Base-by-base conservation (phyloP, 768 basidiomycete species). In the Suillus cothurnatus region DNA sequence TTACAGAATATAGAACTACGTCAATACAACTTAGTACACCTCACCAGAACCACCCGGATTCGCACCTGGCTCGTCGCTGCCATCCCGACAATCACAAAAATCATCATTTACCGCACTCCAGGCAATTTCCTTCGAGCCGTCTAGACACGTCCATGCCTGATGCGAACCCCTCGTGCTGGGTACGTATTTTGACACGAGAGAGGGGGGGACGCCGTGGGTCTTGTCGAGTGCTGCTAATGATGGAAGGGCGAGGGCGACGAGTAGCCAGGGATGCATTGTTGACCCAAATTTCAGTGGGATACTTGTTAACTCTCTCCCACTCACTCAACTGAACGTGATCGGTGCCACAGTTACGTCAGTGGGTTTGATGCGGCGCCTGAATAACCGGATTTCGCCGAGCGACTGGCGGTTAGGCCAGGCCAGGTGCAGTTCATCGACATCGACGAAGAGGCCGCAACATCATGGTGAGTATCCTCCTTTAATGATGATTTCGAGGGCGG, bases 21-120 rank as follows among this genome's bases (percentile, higher is more conserved):
- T 64, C 21, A 67, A 61, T 67, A 62, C 64, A 47, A 38, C 69
- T 62, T 57, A 38, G 21, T 45, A 9, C 38, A 52, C 47, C n/a
- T 58, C 26, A 23, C 21, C 19, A 32, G 14, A 21, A 57, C 32
- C 17, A 71, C 71, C 49, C 62, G 28, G 26, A 59, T 28, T 59
- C 77, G 21, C 50, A 90, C 95, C 95, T 75, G 95, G 95, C 74
- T 98, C 95, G 69, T 98, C 95, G 68, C 92, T 95, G n/a, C 95
- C 95, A 72, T 97, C 95, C 36, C 83, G 82, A 73, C 95, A 98
- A 79, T 98, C 95, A 73, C 95, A 98, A 71, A 89, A 94, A 77
- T 98, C 95, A 73, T 98, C 94, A 75, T 98, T 97, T 31, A 97
- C 88, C 23, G 91, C 88, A 39, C 80, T 77, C 88, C 89, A 94